A percentile compares a stretch with the other conserved stretches of the same genome.
phyloP scores from a whole-genome alignment of 208 protist genomes.

The Strigomonas culicis region DNA sequence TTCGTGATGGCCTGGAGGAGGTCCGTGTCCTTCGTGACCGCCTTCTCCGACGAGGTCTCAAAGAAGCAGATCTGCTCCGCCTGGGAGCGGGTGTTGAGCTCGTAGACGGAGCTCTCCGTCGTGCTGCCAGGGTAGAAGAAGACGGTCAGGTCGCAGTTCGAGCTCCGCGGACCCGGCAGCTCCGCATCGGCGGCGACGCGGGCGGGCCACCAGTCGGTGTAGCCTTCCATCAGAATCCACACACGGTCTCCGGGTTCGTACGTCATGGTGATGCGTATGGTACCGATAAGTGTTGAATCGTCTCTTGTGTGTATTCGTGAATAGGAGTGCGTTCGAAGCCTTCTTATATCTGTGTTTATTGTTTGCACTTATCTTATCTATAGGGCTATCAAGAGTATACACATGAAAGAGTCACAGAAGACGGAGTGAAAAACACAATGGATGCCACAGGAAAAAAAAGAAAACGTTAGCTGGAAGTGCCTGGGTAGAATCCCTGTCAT shows the following conservation, averaged over 20 bases:
- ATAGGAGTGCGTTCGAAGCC: no score
- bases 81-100: conserved; percentile 41
- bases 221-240: conserved; percentile 76
- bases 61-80: conserved; percentile 65
- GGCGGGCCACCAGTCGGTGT: conserved; percentile 77
- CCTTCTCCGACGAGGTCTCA: conserved; percentile 83
- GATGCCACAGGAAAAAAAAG: no score
- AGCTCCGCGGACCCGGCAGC: conserved; percentile 16
- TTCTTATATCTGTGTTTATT: no score
- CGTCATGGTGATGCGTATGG: neutral
- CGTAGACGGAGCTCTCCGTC: conserved; percentile 37
- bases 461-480: no score
- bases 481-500: no score
- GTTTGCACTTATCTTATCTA: no score
- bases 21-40: conserved; percentile 62
- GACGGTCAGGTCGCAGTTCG: conserved; percentile 47
- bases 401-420: no score
- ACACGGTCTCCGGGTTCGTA: conserved; percentile 76
- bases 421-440: no score
- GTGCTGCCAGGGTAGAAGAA: conserved; percentile 62
- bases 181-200: conserved; percentile 49
- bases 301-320: no score
- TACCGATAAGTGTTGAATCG: no score
- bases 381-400: no score
- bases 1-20: conserved; percentile 53